These are phyloP conservation scores for Globisporangium recalcitrans DNA, from an alignment of 352 stramenopile species.

Conservation along the genomic window DNA sequence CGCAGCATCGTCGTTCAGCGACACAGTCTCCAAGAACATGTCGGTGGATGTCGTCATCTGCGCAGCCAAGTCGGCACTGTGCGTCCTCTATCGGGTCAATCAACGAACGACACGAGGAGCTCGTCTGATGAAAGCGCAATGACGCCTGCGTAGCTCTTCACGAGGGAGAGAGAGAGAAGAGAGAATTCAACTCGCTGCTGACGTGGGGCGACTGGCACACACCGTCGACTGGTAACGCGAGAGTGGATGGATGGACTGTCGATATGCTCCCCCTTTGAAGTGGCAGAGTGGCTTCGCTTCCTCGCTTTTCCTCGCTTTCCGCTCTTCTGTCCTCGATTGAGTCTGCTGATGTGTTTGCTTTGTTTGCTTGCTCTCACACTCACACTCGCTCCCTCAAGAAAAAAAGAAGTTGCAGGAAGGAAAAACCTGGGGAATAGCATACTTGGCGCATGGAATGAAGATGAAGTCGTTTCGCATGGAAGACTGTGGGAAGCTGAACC, in stretches of 20 bases:
- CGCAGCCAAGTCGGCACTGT: not conserved
- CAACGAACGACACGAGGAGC: too few species aligned
- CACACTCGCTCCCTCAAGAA: too few species aligned
- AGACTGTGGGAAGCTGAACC: too few species aligned
- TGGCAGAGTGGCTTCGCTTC: not conserved
- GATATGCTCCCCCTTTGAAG: not conserved
- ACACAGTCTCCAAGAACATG: conserved; percentile 71
- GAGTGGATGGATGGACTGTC: not conserved
- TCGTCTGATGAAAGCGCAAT: not conserved
- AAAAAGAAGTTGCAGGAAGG: too few species aligned
- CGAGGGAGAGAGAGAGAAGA: not conserved
- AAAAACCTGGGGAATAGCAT: too few species aligned
- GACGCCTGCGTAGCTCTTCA: conserved; percentile 1
- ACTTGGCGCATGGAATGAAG: too few species aligned
- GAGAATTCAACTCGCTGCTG: conserved; percentile 1
- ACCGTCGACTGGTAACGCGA: not conserved
- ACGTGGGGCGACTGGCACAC: not conserved
- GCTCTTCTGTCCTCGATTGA: not conserved
- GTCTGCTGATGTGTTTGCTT: not conserved
- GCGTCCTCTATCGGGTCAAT: not conserved
- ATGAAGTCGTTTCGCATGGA: too few species aligned
- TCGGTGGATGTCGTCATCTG: conserved; percentile 32
- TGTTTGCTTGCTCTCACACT: not conserved
- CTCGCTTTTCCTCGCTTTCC: not conserved
- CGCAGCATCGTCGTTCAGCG: conserved; percentile 56